A percentile compares a stretch with the other conserved stretches of the same genome.
Conservation (phyloP, 164 flowering plant species). For the Saururus chinensis region DNA sequence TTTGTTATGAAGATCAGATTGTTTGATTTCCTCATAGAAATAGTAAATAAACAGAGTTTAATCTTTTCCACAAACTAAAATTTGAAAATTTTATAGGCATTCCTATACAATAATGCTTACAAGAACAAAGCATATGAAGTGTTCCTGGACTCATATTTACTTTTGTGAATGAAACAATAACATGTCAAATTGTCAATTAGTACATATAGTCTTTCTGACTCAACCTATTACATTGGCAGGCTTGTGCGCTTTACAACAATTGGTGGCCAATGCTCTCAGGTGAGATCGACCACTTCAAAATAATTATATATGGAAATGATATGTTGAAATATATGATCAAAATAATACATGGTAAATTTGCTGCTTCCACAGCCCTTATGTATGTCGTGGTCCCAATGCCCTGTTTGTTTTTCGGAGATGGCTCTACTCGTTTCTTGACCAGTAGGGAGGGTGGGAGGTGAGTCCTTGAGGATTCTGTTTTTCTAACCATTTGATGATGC, state of each 20-base stretch:
- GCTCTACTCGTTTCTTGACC: conserved; percentile 75
- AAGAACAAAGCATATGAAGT: no score
- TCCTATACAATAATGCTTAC: no score
- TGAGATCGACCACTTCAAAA: conserved; percentile 8
- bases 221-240: conserved; percentile 35
- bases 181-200: no score
- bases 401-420: conserved; percentile 92
- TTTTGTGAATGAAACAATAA: no score
- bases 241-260: conserved; percentile 86
- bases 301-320: background rate
- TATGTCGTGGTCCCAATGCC: conserved; percentile 97
- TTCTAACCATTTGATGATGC: no score
- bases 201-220: background rate
- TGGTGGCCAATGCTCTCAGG: conserved; percentile 99
- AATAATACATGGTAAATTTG: background rate
- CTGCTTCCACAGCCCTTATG: conserved; percentile 63
- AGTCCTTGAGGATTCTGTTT: conserved; percentile 13
- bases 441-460: conserved; percentile 96
- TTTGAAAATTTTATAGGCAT: no score
- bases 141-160: no score
- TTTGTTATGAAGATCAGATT: no score
- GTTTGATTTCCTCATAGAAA: no score
- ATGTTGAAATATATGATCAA: background rate
- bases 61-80: no score
- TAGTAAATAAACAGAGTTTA: no score